Percentiles rank a stretch among this genome's conserved stretches.
These are phyloP conservation scores for Calonectria honghensis DNA, from an alignment of 2,329 filamentous ascomycete species.

Conservation along the genomic window DNA sequence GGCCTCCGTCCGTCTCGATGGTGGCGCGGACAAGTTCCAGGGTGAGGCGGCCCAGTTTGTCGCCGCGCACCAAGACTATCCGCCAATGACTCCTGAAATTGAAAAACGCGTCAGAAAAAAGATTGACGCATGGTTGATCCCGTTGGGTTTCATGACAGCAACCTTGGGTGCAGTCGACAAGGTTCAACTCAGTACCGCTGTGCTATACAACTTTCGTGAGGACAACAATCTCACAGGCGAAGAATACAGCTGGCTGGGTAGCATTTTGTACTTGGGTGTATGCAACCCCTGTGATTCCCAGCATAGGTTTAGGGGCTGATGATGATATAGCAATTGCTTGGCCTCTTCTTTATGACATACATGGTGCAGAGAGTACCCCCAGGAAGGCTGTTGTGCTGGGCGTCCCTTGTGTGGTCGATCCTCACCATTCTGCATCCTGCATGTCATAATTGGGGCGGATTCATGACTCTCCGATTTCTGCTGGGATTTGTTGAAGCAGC, in stretches of 20 bases:
- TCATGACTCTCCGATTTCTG: slow-evolving; percentile 46
- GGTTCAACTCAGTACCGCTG: slow-evolving; percentile 55
- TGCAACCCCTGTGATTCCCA: background rate
- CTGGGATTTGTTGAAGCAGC: slow-evolving; percentile 43
- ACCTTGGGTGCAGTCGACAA: slow-evolving; percentile 53
- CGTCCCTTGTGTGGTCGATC: slow-evolving; percentile 36
- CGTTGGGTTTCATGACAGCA: slow-evolving; percentile 35
- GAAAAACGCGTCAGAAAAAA: slow-evolving; percentile 45
- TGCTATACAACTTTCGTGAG: slow-evolving; percentile 50
- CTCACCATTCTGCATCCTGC: slow-evolving; percentile 42
- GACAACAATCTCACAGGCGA: slow-evolving; percentile 46
- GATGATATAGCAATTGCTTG: slow-evolving; percentile 4
- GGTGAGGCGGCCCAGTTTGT: slow-evolving; percentile 40
- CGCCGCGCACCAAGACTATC: slow-evolving; percentile 36
- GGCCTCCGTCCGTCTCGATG: slow-evolving; percentile 16
- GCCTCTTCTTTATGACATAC: slow-evolving; percentile 35
- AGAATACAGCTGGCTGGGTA: slow-evolving; percentile 49
- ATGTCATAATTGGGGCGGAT: slow-evolving; percentile 41
- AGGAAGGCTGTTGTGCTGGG: slow-evolving; percentile 42
- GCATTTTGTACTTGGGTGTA: slow-evolving; percentile 47
- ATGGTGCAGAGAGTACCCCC: slow-evolving; percentile 45
- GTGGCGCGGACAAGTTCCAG: slow-evolving; percentile 18
- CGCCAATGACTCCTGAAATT: slow-evolving; percentile 45
- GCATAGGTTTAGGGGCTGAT: background rate
- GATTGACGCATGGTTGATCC: slow-evolving; percentile 48